phyloP scores from a whole-genome alignment of 805 yeast species.

The Lipomyces anomalus region DNA sequence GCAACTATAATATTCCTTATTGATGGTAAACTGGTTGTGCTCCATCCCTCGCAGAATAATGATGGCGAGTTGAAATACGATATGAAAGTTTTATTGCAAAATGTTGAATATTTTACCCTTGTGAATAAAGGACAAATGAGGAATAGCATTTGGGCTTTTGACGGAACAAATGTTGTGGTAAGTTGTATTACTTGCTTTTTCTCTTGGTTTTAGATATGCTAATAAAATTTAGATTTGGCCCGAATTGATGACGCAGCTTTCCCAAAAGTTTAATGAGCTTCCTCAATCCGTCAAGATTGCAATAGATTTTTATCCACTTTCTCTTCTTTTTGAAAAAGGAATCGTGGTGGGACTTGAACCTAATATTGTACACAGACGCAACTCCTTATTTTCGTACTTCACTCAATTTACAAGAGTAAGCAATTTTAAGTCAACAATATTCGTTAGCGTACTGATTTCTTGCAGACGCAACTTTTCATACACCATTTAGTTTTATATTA shows the following conservation, averaged over 20 bases:
- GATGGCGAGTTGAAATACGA: conserved; percentile 22
- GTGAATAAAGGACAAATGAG: conserved; percentile 25
- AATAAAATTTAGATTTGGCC: conserved; percentile 18
- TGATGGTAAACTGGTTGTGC: conserved; percentile 36
- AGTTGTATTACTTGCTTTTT: not conserved
- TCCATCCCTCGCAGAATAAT: conserved; percentile 20
- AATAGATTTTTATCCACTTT: conserved; percentile 48
- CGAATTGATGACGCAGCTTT: conserved; percentile 9
- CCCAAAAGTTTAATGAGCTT: conserved; percentile 5
- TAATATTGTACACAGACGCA: conserved; percentile 36
- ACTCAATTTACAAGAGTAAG: conserved; percentile 14
- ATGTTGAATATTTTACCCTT: conserved; percentile 35
- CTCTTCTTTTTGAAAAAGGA: conserved; percentile 44
- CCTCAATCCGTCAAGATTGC: conserved; percentile 28
- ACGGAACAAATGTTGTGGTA: conserved; percentile 33
- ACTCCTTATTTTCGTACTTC: conserved; percentile 32
- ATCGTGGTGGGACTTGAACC: conserved; percentile 47
- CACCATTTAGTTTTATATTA: conserved; percentile 19
- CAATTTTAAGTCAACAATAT: not conserved
- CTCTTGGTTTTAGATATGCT: not conserved
- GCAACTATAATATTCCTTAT: conserved; percentile 33
- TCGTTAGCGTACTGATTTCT: too few species aligned
- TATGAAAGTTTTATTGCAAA: conserved; percentile 32
- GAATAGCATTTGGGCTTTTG: conserved; percentile 38
- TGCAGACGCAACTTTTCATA: conserved; percentile 21